Base-by-base conservation (phyloP, 768 basidiomycete species). In the Russula sp. region DNA sequence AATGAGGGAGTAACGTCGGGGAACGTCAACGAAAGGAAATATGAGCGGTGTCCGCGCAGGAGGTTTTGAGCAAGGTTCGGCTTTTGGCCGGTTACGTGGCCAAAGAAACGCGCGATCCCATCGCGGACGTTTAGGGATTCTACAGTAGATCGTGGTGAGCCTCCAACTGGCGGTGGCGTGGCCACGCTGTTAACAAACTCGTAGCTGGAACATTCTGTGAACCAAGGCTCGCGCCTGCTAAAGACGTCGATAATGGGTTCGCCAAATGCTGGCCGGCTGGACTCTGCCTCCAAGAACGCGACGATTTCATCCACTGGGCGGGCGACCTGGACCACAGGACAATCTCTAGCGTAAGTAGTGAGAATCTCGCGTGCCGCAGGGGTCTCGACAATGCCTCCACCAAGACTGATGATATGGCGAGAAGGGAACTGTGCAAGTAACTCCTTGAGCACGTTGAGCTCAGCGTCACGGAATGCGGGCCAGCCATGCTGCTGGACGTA, bases 321-420 rank as follows among this genome's bases (percentile, higher is more conserved):
- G 20, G 85, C 80, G 61, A 98, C 81, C 72, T 95, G 86, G 4
- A 98, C 87, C 11, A 99, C 90, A 7, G 85, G 83, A 5, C 90
- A 90, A 20, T 71, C 77, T 36, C 73, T 74, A 35, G 78, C 78
- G 71, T 90, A 94, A 18, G 78, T 73, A 72, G 85, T 80, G 61
- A 99, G 77, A 5, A 90, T 69, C 18, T 88, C 77, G 35, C 95
- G 79, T 13, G 92, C 88, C 45, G 77, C 80, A 1, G 85, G 79
- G 0, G 85, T 90, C 74, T 99, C 96, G 35, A 98, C 92, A 60
- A 98, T 85, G 0, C 96, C 96, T 4, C 97, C 97, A 3, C 97
- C 96, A 20, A 97, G 84, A 65, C 90, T 93, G 71, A 98, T 83
- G 57, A 98, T 79, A 72, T 93, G 85, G 0, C 78, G 79, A 5